Evolutionary conservation across 2,329 filamentous ascomycete species (phyloP), one percentile per base, ranked within the genome.

Genomic region (Herpotrichia juniperi): DNA sequence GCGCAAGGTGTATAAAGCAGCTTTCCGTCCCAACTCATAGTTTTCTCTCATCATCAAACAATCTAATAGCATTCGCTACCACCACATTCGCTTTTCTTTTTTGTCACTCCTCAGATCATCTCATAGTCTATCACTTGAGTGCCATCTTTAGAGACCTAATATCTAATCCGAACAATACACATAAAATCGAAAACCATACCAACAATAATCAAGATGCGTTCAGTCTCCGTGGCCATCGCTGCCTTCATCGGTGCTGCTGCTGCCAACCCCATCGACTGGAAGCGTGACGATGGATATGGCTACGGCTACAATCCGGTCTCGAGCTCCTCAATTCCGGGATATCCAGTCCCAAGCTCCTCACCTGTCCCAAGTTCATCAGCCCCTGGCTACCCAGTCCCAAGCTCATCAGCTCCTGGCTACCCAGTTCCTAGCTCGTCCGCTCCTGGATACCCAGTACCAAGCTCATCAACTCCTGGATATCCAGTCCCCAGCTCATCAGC

Each of bases 241-340:
- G 63, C 66, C 48, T 50, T 73, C 42, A 50, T 72, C 44, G 67
- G 68, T 43, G 59, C 65, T 48, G 66, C 64, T 51, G 57, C 57
- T 42, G 68, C 69, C 53, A 65, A 63, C 42, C 37, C 63, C 6
- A 31, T 63, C 0, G 57, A 64, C 11, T 58, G 56, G 55, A 57
- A 54, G 34, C 43, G 58, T 17, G 35, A 53, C 43, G 37, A 59
- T 26, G 43, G 17, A 9, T 44, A 48, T 35, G 46, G 44, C 42
- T 63, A 58, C 50, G 54, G 57, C 50, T 49, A 14, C 49, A 31
- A 26, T n/a, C 25, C 11, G 26, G 26, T 4, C 16, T 25, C 37
- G 19, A 40, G 37, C 21, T 40, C 37, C n/a, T n/a, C n/a, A n/a
- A n/a, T n/a, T n/a, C n/a, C n/a, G n/a, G n/a, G n/a, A n/a, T n/a